Evolutionary conservation across 192 early-diverging fungal species (phyloP).

Genomic region (Backusella liffmaniae): DNA sequence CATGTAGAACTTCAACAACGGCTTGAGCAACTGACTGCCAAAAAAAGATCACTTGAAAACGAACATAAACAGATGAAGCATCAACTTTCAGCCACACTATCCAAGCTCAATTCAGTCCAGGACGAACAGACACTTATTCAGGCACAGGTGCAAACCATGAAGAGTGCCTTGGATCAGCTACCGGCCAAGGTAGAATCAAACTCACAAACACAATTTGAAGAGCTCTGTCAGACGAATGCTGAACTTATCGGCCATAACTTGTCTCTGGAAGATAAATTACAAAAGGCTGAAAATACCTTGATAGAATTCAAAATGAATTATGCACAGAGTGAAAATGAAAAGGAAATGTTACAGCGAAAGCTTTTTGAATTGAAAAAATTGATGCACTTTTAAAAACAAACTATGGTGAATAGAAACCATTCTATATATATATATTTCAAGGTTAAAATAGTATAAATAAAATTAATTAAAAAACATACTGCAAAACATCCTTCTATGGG

Average conservation of each 20-base stretch:
- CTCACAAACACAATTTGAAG: slow-evolving; percentile 68
- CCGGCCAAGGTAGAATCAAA: slow-evolving; percentile 59
- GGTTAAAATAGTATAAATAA: not conserved
- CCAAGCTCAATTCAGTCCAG: slow-evolving; percentile 47
- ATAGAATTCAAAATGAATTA: slow-evolving; percentile 68
- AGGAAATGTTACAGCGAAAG: slow-evolving; percentile 57
- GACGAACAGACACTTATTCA: slow-evolving; percentile 49
- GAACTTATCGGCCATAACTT: slow-evolving; percentile 68
- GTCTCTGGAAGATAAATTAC: slow-evolving; percentile 60
- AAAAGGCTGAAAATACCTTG: slow-evolving; percentile 59
- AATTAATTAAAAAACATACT: not conserved
- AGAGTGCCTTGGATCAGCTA: slow-evolving; percentile 48
- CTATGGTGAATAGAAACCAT: too few relatives aligned
- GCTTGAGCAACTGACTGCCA: slow-evolving; percentile 56
- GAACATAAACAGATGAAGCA: slow-evolving; percentile 74
- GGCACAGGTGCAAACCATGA: slow-evolving; percentile 54
- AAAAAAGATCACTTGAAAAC: slow-evolving; percentile 58
- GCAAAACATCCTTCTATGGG: too few relatives aligned
- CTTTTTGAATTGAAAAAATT: slow-evolving; percentile 36
- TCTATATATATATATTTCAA: not conserved
- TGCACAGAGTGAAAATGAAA: slow-evolving; percentile 84
- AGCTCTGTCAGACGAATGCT: slow-evolving; percentile 79
- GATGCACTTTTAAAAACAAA: slow-evolving; percentile 2
- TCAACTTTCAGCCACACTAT: slow-evolving; percentile 53
- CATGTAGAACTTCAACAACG: slow-evolving; percentile 60